Conservation (phyloP, 352 stramenopile species). For the Elongisporangium undulatum region DNA sequence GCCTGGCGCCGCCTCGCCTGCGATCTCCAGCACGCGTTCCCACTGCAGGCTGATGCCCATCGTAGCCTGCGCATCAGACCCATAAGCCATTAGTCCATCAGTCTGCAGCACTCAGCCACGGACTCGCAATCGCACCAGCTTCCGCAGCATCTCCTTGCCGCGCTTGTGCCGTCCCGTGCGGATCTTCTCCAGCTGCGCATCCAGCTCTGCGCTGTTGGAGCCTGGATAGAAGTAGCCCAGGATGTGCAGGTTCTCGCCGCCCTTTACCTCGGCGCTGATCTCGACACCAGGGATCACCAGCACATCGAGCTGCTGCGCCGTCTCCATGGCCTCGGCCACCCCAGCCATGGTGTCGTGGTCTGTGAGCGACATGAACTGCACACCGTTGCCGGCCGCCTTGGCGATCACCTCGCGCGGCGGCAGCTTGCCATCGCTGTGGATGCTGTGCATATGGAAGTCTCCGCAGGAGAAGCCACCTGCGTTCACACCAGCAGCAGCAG, state of each 20-base stretch:
- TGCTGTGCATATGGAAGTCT: conserved; percentile 84
- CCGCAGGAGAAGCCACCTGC: conserved; percentile 53
- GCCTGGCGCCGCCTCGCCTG: conserved; percentile 73
- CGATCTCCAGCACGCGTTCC: conserved; percentile 79
- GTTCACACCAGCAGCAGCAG: conserved; percentile 32
- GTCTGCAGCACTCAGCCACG: neutral
- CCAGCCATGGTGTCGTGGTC: conserved; percentile 87
- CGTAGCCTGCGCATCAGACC: conserved; percentile 31
- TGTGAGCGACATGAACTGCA: conserved; percentile 80
- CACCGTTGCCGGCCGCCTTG: conserved; percentile 72
- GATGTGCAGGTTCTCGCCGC: conserved; percentile 83
- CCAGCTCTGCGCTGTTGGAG: conserved; percentile 65
- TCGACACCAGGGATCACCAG: conserved; percentile 80
- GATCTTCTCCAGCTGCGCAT: conserved; percentile 78
- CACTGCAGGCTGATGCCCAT: conserved; percentile 83
- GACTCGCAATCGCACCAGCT: conserved; percentile 47
- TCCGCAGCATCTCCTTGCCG: conserved; percentile 78
- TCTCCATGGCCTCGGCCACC: conserved; percentile 64
- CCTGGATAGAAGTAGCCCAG: conserved; percentile 83
- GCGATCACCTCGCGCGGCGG: conserved; percentile 68
- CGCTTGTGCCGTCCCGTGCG: conserved; percentile 71
- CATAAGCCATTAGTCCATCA: neutral
- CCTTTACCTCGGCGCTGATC: conserved; percentile 83
- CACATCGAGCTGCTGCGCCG: conserved; percentile 55
- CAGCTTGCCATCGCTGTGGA: conserved; percentile 72